A percentile compares a stretch with the other conserved stretches of the same genome.
Evolutionary conservation across 768 basidiomycete genomes (phyloP).

Genomic region (Pleurotus pulmonarius): DNA sequence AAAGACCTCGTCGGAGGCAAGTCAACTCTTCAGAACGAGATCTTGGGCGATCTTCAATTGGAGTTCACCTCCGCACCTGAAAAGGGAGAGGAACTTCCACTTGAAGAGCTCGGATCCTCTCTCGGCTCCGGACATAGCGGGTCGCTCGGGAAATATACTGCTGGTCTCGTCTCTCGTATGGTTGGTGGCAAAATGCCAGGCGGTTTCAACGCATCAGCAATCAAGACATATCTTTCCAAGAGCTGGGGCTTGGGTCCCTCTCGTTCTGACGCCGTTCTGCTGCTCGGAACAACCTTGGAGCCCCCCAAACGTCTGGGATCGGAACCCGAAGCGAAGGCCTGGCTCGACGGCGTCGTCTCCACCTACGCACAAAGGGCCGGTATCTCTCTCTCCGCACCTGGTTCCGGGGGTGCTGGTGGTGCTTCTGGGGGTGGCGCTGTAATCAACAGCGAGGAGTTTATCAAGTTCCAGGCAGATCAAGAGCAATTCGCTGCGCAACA

Average conservation of each 20-base stretch:
- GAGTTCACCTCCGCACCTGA: slow-evolving; percentile 95
- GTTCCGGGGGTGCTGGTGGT: slow-evolving; percentile 56
- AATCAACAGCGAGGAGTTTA: slow-evolving; percentile 97
- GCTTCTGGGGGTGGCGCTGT: slow-evolving; percentile 73
- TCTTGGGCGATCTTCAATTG: slow-evolving; percentile 92
- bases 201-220: slow-evolving; percentile 92
- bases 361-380: slow-evolving; percentile 88
- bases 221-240: slow-evolving; percentile 87
- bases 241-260: slow-evolving; percentile 92
- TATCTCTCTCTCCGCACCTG: slow-evolving; percentile 73
- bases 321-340: slow-evolving; percentile 89
- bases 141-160: slow-evolving; percentile 90
- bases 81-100: slow-evolving; percentile 95
- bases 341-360: slow-evolving; percentile 84
- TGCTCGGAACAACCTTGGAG: slow-evolving; percentile 89
- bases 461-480: slow-evolving; percentile 94
- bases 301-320: slow-evolving; percentile 90
- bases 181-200: slow-evolving; percentile 98
- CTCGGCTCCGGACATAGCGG: slow-evolving; percentile 79
- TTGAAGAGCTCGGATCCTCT: slow-evolving; percentile 92
- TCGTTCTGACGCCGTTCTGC: slow-evolving; percentile 85
- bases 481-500: slow-evolving; percentile 90
- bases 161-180: slow-evolving; percentile 78
- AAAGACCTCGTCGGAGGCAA: slow-evolving; percentile 99
- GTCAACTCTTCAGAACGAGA: slow-evolving; percentile 98